Conservation (phyloP, 805 yeast species). For the Myxozyma lipomycoides region DNA sequence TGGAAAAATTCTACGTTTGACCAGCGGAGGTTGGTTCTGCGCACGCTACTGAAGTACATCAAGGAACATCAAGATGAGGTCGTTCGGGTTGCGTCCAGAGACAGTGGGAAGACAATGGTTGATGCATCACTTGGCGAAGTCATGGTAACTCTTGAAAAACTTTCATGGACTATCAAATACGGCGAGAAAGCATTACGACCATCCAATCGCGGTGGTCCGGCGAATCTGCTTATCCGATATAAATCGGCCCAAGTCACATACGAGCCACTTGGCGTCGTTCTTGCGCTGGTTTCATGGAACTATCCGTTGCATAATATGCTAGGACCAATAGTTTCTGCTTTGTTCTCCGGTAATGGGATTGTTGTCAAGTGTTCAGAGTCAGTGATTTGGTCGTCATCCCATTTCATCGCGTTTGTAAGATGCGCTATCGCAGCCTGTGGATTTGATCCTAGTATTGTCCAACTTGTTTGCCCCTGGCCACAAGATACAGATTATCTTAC, state of each 20-base stretch:
- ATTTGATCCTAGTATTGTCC: constrained; percentile 76
- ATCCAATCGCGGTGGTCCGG: constrained; percentile 80
- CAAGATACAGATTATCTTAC: constrained; percentile 83
- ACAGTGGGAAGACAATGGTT: constrained; percentile 91
- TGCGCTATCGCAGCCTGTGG: constrained; percentile 70
- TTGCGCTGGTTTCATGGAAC: constrained; percentile 94
- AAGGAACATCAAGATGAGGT: constrained; percentile 78
- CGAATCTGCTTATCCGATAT: constrained; percentile 73
- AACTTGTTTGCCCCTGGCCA: constrained; percentile 84
- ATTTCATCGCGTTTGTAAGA: constrained; percentile 68
- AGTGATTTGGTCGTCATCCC: constrained; percentile 89
- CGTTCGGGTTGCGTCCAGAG: constrained; percentile 91
- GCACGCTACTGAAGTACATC: constrained; percentile 67
- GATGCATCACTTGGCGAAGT: constrained; percentile 74
- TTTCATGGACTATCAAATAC: constrained; percentile 81
- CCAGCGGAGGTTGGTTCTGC: constrained; percentile 64
- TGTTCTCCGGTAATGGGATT: constrained; percentile 88
- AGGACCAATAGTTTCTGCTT: constrained; percentile 86
- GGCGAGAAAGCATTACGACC: constrained; percentile 71
- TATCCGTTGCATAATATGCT: constrained; percentile 92
- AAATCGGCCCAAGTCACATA: constrained; percentile 91
- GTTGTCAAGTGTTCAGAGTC: constrained; percentile 93
- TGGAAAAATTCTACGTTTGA: constrained; percentile 50
- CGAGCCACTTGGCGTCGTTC: constrained; percentile 85
- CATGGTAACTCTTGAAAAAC: constrained; percentile 87